Evolutionary conservation across 2,329 filamentous ascomycete genomes (phyloP), one percentile per base, ranked within the genome.

Genomic region (Pseudocercospora fijiensis): DNA sequence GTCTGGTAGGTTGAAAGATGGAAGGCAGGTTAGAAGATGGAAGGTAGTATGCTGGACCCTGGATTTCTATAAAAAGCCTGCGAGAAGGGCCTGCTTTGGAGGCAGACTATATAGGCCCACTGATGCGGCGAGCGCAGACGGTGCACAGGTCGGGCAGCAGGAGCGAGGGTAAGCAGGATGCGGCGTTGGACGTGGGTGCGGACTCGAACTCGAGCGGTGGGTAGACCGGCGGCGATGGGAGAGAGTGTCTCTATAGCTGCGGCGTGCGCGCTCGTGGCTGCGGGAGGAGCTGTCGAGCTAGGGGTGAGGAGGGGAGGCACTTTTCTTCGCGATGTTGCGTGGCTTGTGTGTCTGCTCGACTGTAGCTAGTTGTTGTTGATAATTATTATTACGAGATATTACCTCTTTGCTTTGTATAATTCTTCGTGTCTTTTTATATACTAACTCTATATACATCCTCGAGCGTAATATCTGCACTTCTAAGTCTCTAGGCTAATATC

Each of bases 91-190:
- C 37, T 43, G 37, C 37, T 28, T 43, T 43, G 37, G 37, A 43
- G 37, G 37, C 37, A 43, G 37, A 69, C 69, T 55, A 76, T 71
- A 60, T 71, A 66, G 43, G 73, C 72, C 74, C 75, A 77, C 69
- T 75, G 73, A 45, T 71, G 67, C 24, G 72, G 72, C 8, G 71
- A 73, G 24, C 70, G 49, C 20, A 18, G 53, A 30, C 53, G 66
- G 13, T 52, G 61, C 26, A 57, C 43, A 8, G 64, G 52, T 30
- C 59, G 37, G 30, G 55, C 41, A n/a, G 57, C 26, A 18, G 63
- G 47, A 20, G 67, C 53, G 37, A 33, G 22, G 13, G 64, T 70
- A 11, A 62, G 62, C 55, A 69, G 58, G 41, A 66, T 58, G 52
- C 67, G 66, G 45, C 57, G 65, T 52, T 67, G 67, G 41, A 57